phyloP scores from a whole-genome alignment of 106 monocot species.

The Hemerocallis citrina region DNA sequence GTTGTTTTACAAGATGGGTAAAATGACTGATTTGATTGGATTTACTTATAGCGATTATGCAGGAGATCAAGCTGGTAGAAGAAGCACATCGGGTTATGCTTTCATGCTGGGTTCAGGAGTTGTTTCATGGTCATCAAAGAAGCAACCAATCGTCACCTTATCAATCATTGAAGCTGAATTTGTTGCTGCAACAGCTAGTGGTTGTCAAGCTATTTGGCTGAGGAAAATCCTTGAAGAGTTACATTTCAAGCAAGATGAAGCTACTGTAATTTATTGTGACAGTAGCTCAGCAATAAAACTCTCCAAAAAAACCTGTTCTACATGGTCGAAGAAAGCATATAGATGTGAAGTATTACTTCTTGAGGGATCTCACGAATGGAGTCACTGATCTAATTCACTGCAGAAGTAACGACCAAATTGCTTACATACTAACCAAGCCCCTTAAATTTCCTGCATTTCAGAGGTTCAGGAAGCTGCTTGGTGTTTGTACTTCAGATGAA shows the following conservation, averaged over 20 bases:
- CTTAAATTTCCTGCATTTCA: no score
- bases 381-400: no score
- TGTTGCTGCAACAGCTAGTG: neutral
- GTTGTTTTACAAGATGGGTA: slow-evolving; percentile 5
- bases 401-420: no score
- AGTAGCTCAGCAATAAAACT: slow-evolving; percentile 6
- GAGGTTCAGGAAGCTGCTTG: no score
- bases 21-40: slow-evolving; percentile 3
- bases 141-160: slow-evolving; percentile 2
- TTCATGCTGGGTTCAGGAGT: slow-evolving; percentile 1
- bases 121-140: slow-evolving; percentile 11
- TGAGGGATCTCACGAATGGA: slow-evolving; percentile 4
- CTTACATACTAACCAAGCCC: no score
- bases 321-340: neutral
- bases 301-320: slow-evolving; percentile 8
- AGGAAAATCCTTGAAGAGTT: neutral
- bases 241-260: neutral
- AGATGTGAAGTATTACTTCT: neutral
- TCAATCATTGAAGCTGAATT: slow-evolving; percentile 6
- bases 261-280: neutral
- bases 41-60: slow-evolving; percentile 10
- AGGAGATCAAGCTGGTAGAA: slow-evolving; percentile 1
- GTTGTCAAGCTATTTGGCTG: neutral
- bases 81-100: slow-evolving; percentile 3
- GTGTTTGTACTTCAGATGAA: no score